These are phyloP conservation scores for Ganoderma sinense DNA, from an alignment of 1,284 basidiomycete genomes.

Conservation along the genomic window DNA sequence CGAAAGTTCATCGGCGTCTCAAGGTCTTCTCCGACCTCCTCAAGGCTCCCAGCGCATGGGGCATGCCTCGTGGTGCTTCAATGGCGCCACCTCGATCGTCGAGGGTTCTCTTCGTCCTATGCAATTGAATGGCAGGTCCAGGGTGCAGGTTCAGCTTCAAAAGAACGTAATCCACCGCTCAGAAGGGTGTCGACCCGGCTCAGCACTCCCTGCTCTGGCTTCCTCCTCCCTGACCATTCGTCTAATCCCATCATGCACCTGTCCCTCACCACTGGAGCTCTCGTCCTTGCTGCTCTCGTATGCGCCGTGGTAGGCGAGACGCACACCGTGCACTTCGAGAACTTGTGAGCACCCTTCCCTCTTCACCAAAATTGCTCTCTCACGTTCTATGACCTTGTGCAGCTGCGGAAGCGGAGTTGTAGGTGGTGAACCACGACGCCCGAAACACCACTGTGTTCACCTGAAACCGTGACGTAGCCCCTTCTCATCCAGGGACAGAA, in stretches of 20 bases:
- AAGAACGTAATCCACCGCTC: too few relatives aligned
- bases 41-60: too few relatives aligned
- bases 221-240: neutral
- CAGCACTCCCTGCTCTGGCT: neutral
- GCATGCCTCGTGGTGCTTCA: too few relatives aligned
- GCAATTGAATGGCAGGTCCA: too few relatives aligned
- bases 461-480: conserved; percentile 34
- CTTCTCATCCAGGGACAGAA: conserved; percentile 41
- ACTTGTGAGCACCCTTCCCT: conserved; percentile 39
- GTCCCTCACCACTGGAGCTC: conserved; percentile 38
- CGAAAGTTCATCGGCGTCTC: too few relatives aligned
- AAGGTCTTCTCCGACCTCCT: too few relatives aligned
- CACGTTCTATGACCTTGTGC: neutral
- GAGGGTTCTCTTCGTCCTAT: too few relatives aligned
- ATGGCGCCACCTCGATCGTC: too few relatives aligned
- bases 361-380: neutral
- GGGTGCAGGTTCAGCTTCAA: too few relatives aligned
- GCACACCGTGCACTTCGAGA: conserved; percentile 47
- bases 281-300: conserved; percentile 36
- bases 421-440: neutral
- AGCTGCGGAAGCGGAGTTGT: conserved; percentile 50
- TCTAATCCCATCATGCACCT: conserved; percentile 36
- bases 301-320: conserved; percentile 42
- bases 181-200: neutral
- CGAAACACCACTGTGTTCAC: neutral